Conservation (phyloP, 306 rosid species). For the Fagus crenata region DNA sequence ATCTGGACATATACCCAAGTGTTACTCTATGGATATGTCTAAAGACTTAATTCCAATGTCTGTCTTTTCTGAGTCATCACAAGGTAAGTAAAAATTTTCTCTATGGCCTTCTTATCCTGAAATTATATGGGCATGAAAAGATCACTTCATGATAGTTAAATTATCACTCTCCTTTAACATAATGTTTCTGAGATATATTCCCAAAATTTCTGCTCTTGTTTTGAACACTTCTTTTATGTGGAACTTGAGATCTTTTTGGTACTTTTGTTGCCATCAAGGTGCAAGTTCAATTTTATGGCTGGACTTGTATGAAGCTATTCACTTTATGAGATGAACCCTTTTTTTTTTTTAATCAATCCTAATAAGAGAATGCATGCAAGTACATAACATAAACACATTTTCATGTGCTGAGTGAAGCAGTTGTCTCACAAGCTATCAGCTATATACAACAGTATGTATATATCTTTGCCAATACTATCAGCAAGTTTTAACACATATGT, state of each 20-base stretch:
- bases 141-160: slow-evolving; percentile 8
- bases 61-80: slow-evolving; percentile 71
- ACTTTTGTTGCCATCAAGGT: neutral
- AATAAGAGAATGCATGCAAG: neutral
- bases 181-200: slow-evolving; percentile 3
- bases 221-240: neutral
- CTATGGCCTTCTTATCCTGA: neutral
- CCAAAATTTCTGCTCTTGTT: neutral
- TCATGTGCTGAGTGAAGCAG: neutral
- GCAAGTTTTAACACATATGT: neutral
- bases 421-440: neutral
- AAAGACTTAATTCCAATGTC: slow-evolving; percentile 69
- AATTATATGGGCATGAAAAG: slow-evolving; percentile 1
- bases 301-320: neutral
- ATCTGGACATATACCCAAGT: slow-evolving; percentile 54
- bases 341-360: neutral
- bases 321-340: neutral
- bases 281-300: neutral
- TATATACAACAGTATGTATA: neutral
- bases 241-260: slow-evolving; percentile 2
- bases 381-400: neutral
- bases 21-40: slow-evolving; percentile 67
- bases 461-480: neutral
- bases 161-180: slow-evolving; percentile 9
- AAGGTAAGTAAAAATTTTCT: slow-evolving; percentile 47